These are phyloP conservation scores for Astrothelium macrocarpum DNA, from an alignment of 495 filamentous ascomycete genomes.

Conservation along the genomic window DNA sequence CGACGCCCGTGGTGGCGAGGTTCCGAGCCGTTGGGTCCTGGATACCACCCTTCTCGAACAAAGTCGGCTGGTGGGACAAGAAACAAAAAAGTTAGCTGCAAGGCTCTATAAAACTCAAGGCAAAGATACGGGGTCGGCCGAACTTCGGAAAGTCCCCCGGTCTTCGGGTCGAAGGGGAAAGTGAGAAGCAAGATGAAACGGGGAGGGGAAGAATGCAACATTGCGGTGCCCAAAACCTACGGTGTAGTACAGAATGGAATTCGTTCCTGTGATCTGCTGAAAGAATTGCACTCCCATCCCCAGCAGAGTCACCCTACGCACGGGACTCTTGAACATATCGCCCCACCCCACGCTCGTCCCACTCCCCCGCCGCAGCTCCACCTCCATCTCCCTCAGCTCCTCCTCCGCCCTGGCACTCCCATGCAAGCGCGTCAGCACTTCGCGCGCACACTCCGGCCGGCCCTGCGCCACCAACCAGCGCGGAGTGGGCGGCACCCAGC, in stretches of 20 bases:
- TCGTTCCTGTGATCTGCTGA: slow-evolving; percentile 4
- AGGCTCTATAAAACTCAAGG: neutral
- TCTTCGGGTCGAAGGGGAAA: neutral
- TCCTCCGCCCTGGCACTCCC: neutral
- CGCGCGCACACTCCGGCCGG: neutral
- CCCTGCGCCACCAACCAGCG: slow-evolving; percentile 1
- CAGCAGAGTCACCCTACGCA: neutral
- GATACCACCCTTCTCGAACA: neutral
- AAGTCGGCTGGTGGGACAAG: neutral
- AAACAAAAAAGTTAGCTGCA: neutral
- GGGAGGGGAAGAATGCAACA: neutral
- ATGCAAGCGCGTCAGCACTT: neutral
- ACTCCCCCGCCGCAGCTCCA: neutral
- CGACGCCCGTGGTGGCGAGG: neutral
- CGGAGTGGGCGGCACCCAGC: neutral
- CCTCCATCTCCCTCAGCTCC: neutral
- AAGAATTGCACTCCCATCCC: slow-evolving; percentile 4
- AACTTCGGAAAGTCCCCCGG: neutral
- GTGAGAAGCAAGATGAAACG: neutral
- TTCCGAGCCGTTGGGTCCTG: neutral
- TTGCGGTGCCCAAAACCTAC: neutral
- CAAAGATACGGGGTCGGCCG: neutral
- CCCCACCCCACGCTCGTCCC: neutral
- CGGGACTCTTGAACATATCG: neutral
- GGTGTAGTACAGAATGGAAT: neutral